Conservation (phyloP, 805 yeast genomes). For the Lachancea meyersii region DNA sequence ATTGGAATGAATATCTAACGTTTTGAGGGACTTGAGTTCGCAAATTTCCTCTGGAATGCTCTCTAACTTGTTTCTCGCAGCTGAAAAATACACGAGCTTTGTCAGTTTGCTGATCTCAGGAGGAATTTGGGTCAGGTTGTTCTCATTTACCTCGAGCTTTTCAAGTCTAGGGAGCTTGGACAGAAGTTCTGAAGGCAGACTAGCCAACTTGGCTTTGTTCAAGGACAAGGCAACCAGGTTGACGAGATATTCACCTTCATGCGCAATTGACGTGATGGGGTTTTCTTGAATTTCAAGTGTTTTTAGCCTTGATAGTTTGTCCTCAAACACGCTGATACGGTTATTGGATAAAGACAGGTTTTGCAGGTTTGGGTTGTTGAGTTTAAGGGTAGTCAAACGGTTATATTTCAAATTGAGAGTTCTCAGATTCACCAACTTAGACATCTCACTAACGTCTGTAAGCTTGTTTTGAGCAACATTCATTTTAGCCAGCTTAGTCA, state of each 20-base stretch:
- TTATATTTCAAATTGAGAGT: conserved; percentile 77
- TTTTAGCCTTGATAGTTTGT: conserved; percentile 54
- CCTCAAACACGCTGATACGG: conserved; percentile 62
- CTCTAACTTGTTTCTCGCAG: conserved; percentile 68
- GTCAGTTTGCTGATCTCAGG: conserved; percentile 53
- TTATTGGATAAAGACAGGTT: conserved; percentile 72
- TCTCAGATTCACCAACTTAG: conserved; percentile 49
- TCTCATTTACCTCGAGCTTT: conserved; percentile 68
- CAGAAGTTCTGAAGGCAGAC: conserved; percentile 61
- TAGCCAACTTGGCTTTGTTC: conserved; percentile 74
- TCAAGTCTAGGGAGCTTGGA: conserved; percentile 59
- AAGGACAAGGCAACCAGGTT: conserved; percentile 67
- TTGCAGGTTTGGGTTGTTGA: conserved; percentile 52
- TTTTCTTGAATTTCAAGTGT: conserved; percentile 71
- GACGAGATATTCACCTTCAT: conserved; percentile 43
- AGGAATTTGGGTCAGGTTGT: conserved; percentile 75
- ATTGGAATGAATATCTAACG: conserved; percentile 77
- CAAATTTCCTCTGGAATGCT: conserved; percentile 63
- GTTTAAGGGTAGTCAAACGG: conserved; percentile 38
- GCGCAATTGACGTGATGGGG: conserved; percentile 56
- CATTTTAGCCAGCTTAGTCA: conserved; percentile 58
- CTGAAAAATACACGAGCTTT: conserved; percentile 59
- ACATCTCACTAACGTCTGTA: conserved; percentile 37
- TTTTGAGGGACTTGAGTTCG: conserved; percentile 49
- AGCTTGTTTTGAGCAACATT: conserved; percentile 71